Base-by-base conservation (phyloP, 2,329 filamentous ascomycete genomes). In the Aureobasidium sp. region DNA sequence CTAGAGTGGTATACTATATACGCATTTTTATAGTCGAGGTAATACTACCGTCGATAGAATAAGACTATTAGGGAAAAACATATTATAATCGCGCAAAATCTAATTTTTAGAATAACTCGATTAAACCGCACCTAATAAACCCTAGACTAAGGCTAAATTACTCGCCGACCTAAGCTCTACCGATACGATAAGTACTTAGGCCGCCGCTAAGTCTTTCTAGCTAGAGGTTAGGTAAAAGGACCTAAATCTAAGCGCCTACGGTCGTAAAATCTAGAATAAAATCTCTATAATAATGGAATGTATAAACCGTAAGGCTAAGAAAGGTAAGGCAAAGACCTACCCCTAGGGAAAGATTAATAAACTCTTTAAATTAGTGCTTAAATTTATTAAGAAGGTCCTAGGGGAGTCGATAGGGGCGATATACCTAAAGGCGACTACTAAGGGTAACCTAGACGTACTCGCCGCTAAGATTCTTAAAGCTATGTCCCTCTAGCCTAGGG, bases 1-100 rank as follows among this genome's bases (percentile, higher is more conserved):
- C 27, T 29, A 29, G 27, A 29, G 27, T 29, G 9, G 27, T 29
- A 29, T 37, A 37, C 23, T 46, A 19, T 29, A 47, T 23, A 19
- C 55, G 64, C 3, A 63, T 68, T 35, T 38, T 69, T n/a, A 60
- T n/a, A 11, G 38, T 65, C 17, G 62, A 68, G 47, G 58, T 61
- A 27, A 60, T 67, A 17, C 62, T 68, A 3, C 66, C 57, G 17
- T 59, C 51, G 17, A 50, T 17, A 23, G 21, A 64, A 45, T 43
- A 61, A 8, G 49, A 65, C 11, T 45, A 60, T 17, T 43, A 67
- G 58, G 61, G n/a, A n/a, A n/a, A 42, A 45, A 53, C 38, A 53
- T 31, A 53, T 53, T 17, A 53, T 17, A 53, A 53, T 53, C 49
- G 49, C 49, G 49, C 49, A 10, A 38, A 53, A 53, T 13, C 31